Conservation (phyloP, 2,329 filamentous ascomycete genomes). For the Colletotrichum truncatum region DNA sequence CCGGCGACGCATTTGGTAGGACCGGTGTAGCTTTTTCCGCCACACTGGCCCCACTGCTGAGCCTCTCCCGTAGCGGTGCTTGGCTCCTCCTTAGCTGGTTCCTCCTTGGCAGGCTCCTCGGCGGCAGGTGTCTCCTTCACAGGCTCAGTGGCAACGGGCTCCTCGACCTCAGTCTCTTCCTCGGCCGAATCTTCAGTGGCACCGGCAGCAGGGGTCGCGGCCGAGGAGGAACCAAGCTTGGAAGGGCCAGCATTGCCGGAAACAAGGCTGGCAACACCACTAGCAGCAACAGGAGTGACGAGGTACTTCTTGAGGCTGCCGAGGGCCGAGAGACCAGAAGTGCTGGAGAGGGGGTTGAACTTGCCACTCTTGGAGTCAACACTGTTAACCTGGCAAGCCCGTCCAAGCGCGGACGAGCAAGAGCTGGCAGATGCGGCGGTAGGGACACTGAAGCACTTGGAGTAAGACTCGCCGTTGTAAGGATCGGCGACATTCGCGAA, state of each 20-base stretch:
- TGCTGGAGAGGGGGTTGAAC: conserved; percentile 32
- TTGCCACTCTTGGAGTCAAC: conserved; percentile 32
- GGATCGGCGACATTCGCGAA: conserved; percentile 36
- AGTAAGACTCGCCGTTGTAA: conserved; percentile 43
- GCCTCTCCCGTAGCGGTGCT: background rate
- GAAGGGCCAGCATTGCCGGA: conserved; percentile 34
- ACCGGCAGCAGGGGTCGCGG: conserved; percentile 1
- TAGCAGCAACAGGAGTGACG: conserved; percentile 36
- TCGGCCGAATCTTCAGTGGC: background rate
- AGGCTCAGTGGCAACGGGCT: background rate
- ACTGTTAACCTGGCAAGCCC: conserved; percentile 23
- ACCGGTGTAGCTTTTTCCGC: conserved; percentile 36
- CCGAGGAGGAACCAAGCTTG: conserved; percentile 32
- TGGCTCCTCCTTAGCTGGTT: background rate
- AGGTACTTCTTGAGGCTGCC: conserved; percentile 33
- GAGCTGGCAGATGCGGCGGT: conserved; percentile 31
- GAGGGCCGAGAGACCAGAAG: conserved; percentile 31
- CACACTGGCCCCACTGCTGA: conserved; percentile 35
- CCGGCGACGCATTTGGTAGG: conserved; percentile 36
- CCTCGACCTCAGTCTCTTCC: background rate
- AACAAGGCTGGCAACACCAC: conserved; percentile 36
- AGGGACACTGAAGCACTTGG: conserved; percentile 35
- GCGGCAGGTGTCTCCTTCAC: too few relatives aligned
- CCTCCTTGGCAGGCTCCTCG: background rate
- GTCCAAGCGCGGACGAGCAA: conserved; percentile 11